A percentile compares a stretch with the other conserved stretches of the same genome.
Evolutionary conservation across 805 yeast species (phyloP).

Genomic region (Debaryomyces maramus): DNA sequence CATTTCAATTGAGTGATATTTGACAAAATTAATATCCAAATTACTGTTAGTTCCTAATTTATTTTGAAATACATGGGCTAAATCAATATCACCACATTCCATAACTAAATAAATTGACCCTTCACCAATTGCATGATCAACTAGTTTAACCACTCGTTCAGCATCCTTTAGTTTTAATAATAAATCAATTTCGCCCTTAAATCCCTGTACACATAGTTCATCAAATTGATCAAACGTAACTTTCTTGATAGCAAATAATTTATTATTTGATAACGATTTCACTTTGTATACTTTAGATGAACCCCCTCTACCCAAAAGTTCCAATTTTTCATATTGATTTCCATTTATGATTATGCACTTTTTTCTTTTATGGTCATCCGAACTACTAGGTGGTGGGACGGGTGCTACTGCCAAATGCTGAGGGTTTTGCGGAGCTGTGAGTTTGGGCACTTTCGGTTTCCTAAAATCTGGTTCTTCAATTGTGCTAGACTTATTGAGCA

Average conservation of each 20-base stretch:
- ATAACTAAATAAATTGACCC: constrained; percentile 71
- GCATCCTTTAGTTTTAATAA: constrained; percentile 56
- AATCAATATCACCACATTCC: constrained; percentile 94
- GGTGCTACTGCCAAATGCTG: background rate
- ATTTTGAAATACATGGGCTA: constrained; percentile 74
- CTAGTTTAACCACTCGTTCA: constrained; percentile 72
- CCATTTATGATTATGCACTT: constrained; percentile 49
- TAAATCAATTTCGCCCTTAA: constrained; percentile 87
- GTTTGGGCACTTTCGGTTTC: constrained; percentile 32
- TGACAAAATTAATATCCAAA: constrained; percentile 72
- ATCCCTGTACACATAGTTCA: constrained; percentile 67
- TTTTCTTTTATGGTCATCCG: constrained; percentile 21
- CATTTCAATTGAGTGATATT: constrained; percentile 77
- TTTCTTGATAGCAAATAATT: constrained; percentile 74
- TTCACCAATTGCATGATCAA: constrained; percentile 69
- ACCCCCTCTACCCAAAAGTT: constrained; percentile 86
- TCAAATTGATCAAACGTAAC: constrained; percentile 83
- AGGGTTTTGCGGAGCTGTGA: constrained; percentile 2
- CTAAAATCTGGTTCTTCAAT: constrained; percentile 26
- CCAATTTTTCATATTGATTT: constrained; percentile 68
- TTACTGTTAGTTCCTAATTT: constrained; percentile 43
- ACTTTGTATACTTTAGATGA: constrained; percentile 88
- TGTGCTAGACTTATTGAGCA: constrained; percentile 11
- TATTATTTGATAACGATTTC: constrained; percentile 49
- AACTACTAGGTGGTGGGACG: constrained; percentile 2